These are phyloP conservation scores for Auricularia auricula-judae DNA, from an alignment of 768 basidiomycete species.

Conservation along the genomic window DNA sequence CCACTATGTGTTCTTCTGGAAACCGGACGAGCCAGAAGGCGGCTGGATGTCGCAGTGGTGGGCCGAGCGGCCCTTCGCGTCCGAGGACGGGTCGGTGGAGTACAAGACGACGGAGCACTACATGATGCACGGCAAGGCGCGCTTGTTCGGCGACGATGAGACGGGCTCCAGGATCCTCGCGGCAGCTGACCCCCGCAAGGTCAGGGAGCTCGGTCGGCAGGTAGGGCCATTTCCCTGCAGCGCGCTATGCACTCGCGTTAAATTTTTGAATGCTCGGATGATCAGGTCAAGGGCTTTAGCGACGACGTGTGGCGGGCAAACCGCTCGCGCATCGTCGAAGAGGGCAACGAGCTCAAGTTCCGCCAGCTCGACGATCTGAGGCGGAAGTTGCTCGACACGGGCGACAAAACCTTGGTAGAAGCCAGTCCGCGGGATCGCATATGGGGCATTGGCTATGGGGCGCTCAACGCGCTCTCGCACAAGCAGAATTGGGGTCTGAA, in stretches of 20 bases:
- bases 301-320: constrained; percentile 35
- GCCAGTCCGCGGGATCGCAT: constrained; percentile 51
- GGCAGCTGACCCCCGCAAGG: constrained; percentile 26
- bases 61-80: constrained; percentile 29
- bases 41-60: constrained; percentile 29
- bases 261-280: neutral
- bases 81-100: constrained; percentile 11
- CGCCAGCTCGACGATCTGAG: constrained; percentile 32
- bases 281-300: constrained; percentile 34
- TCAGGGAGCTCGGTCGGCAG: constrained; percentile 42
- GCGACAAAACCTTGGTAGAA: constrained; percentile 58
- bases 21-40: constrained; percentile 6
- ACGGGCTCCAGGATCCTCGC: constrained; percentile 33
- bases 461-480: constrained; percentile 32
- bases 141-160: constrained; percentile 37
- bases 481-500: constrained; percentile 45
- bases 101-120: constrained; percentile 48
- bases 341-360: constrained; percentile 48
- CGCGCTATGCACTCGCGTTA: neutral
- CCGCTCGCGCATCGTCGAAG: constrained; percentile 38
- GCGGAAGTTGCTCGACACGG: constrained; percentile 34
- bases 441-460: constrained; percentile 53
- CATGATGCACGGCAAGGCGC: constrained; percentile 57
- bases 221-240: neutral
- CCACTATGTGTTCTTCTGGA: constrained; percentile 19